Evolutionary conservation across 805 yeast species (phyloP), one percentile per base, ranked within the genome.

Genomic region (Helenozyma baotianmanensis): DNA sequence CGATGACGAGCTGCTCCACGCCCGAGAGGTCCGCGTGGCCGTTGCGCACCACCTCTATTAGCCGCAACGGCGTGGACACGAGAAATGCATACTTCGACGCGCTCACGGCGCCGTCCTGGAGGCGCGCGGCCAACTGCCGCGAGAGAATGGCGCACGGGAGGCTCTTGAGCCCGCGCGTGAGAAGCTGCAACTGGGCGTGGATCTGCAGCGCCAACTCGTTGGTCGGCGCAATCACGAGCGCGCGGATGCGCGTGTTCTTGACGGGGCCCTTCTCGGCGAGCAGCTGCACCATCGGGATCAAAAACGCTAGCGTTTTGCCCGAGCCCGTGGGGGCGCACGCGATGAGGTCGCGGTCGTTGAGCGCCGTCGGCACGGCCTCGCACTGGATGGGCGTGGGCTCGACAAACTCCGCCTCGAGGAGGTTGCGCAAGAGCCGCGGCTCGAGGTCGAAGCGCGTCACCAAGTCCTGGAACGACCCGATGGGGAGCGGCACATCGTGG

Each of bases 291-390:
- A 90, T 48, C 4, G 99, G 98, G 12, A 88, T 75, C 36, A 85
- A 63, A 53, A 83, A 92, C 19, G 97, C 95, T 30, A 92, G 66
- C 0, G 98, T 92, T 56, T 92, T 92, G 68, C 98, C 98, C 4
- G 97, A 87, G 48, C 98, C 98, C 1, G 98, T 92, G 29, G 97
- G 97, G 0, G 97, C 97, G 69, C 96, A 86, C 1, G 95, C 95
- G 26, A 92, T 67, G 21, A 92, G 55, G 53, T 90, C 97, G 38
- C 95, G 74, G 18, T 68, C 72, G 33, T 75, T 69, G 33, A 87
- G 60, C 10, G 85, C 60, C 8, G 78, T 65, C 2, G 98, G 97
- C 25, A 92, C 79, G 2, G 88, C 78, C 57, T 92, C 97, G 40
- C 87, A 75, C 61, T 92, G 99, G 48, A 92, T 85, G 3, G 97